These are phyloP conservation scores for Alternaria brassicicola DNA, from an alignment of 2,329 filamentous ascomycete species.

Conservation along the genomic window DNA sequence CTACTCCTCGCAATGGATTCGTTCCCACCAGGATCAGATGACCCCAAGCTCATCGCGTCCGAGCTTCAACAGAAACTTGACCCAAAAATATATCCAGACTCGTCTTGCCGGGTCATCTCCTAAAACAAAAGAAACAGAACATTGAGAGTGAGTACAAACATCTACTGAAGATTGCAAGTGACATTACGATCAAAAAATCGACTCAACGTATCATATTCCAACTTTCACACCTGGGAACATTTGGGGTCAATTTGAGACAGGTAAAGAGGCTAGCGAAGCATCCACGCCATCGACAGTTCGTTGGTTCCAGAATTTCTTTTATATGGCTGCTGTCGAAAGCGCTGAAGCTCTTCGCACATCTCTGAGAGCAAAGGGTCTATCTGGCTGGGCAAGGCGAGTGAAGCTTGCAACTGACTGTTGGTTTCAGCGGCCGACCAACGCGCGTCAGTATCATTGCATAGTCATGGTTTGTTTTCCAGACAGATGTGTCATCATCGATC, in stretches of 20 bases:
- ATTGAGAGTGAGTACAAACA: neutral
- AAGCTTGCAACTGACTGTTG: neutral
- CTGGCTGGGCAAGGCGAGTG: neutral
- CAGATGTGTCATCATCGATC: neutral
- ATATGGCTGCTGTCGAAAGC: slow-evolving; percentile 2
- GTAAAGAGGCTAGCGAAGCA: neutral
- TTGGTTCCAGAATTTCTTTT: neutral
- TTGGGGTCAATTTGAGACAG: neutral
- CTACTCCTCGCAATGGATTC: neutral
- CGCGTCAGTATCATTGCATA: slow-evolving; percentile 1
- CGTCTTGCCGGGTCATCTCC: neutral
- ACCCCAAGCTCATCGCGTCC: neutral
- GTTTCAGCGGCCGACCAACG: neutral
- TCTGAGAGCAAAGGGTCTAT: neutral
- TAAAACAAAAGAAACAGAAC: neutral
- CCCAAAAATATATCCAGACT: neutral
- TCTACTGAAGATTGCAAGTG: neutral
- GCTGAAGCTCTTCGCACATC: neutral
- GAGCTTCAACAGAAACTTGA: neutral
- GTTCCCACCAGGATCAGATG: neutral
- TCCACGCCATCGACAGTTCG: neutral
- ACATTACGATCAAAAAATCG: neutral
- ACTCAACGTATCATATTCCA: neutral
- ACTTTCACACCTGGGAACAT: neutral
- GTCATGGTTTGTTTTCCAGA: neutral